Base-by-base conservation (phyloP, 768 basidiomycete genomes). In the Infundibulicybe gibba region DNA sequence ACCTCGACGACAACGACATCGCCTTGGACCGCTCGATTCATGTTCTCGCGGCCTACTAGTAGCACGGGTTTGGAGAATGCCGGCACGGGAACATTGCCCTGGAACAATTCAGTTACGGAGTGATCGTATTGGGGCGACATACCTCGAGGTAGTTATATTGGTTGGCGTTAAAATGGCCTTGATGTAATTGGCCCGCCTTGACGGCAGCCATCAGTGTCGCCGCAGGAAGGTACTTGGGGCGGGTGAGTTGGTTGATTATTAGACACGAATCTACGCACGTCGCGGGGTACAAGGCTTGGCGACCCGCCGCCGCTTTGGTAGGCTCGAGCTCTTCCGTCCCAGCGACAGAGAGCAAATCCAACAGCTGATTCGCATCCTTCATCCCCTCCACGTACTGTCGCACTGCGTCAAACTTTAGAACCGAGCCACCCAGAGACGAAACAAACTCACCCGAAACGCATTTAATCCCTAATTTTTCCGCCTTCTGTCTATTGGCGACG, bases 81-180 rank as follows among this genome's bases (percentile, higher is more conserved):
- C 1, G 84, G 80, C 0, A 88, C 85, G 3, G 80, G 73, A 14
- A 97, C 93, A 40, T 76, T 88, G 6, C 94, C 95, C 87, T 92
- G 54, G 1, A 31, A 45, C 30, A 32, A 14, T 11, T 16, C 32
- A 50, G 2, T 55, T 14, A n/a, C 20, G 33, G 19, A 25, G 20
- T 3, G 16, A 6, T 46, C 33, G 41, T 17, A 32, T 3, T 16
- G 25, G 35, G 33, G 20, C 31, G 4, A 61, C 74, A 44, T 38
- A 85, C 90, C 76, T 97, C 95, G 12, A 97, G 75, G 56, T 94
- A 98, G 62, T 99, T 98, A 67, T 94, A 99, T 53, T 85, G 85
- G 55, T 90, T 97, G 2, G 94, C 91, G 58, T 89, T 93, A 69
- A 95, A 99, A 61, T 94, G 85, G 0, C 97, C 97, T 68, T 97